Evolutionary conservation across 495 filamentous ascomycete genomes (phyloP), one percentile per base, ranked within the genome.

Genomic region (Lasiosphaeria ovina): DNA sequence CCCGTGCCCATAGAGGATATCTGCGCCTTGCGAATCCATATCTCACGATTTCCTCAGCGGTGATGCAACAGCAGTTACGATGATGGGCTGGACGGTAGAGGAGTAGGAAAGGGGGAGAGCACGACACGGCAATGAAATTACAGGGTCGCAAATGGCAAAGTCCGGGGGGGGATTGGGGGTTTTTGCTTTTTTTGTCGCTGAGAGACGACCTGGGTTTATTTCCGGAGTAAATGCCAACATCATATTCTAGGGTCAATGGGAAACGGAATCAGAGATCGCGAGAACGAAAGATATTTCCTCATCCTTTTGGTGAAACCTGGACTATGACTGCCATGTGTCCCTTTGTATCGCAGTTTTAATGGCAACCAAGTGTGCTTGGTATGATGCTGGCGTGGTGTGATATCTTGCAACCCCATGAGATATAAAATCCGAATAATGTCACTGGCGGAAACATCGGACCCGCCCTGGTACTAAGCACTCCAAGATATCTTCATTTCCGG

Each of bases 161-260:
- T 47, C 4, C 44, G 12, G 12, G 44, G 44, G 42, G 44, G 44
- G 44, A 47, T 24, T 2, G 24, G 24, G 12, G 7, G 16, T 47
- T 5, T 47, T 11, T 7, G 55, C 60, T 51, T 67, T 45, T 60
- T 52, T 62, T 59, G 56, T 60, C 54, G 53, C 55, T 58, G 58
- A 56, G 61, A 56, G 59, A 51, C 47, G 44, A 61, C 53, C 59
- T 55, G 36, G 52, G 53, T 35, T 34, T 38, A 54, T 35, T 55
- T 56, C 44, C 53, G 59, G 59, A 52, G 65, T 59, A 62, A 59
- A 47, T 42, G 49, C 50, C 49, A 33, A 57, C 63, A 40, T 60
- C 57, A 55, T 55, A 63, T 63, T 67, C 61, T 65, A 69, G 65
- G 67, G 67, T 66, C 67, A 55, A 36, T 52, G 57, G 61, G 55